Evolutionary conservation across 805 yeast species (phyloP), one percentile per base, ranked within the genome.

Genomic region (Yarrowia sp.): DNA sequence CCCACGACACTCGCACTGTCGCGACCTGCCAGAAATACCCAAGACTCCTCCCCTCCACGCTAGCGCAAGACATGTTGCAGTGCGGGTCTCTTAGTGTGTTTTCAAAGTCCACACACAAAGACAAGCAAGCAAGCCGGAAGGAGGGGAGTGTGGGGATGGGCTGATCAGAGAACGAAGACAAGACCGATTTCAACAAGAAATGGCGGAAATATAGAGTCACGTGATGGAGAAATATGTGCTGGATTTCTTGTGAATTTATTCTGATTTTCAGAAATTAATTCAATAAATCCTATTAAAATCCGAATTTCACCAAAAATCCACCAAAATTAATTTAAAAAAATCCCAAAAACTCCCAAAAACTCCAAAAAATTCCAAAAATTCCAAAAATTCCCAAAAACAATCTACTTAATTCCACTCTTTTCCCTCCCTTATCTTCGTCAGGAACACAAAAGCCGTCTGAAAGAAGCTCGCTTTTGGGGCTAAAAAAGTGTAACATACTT

Each of bases 21-120:
- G 32, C 32, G 7, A 26, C 32, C 19, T 26, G 32, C 4, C 32
- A 26, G 7, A 26, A 26, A 26, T 26, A 3, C 32, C 4, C 32
- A 26, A 26, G 32, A 3, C 32, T 26, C 32, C 32, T 26, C 32
- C 7, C 32, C 7, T 5, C 32, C 32, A 26, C 43, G 58, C 58
- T 52, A 52, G 58, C 58, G 58, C 56, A 5, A 35, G 41, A 50
- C 53, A 36, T 50, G 56, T 50, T 50, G 56, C 43, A 52, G 32
- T 36, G 58, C 58, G 58, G 58, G 58, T 52, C 58, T 52, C 22
- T 19, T 52, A 52, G 58, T 52, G 58, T 19, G 32, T 16, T 52
- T 52, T 12, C 36, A 19, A 46, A 19, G 19, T 19, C 19, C 14
- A 11, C 16, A 7, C 40, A 49, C 55, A 50, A 52, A 52, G 58